phyloP scores from a whole-genome alignment of 2,329 filamentous ascomycete genomes.

The Leptographium procerum region DNA sequence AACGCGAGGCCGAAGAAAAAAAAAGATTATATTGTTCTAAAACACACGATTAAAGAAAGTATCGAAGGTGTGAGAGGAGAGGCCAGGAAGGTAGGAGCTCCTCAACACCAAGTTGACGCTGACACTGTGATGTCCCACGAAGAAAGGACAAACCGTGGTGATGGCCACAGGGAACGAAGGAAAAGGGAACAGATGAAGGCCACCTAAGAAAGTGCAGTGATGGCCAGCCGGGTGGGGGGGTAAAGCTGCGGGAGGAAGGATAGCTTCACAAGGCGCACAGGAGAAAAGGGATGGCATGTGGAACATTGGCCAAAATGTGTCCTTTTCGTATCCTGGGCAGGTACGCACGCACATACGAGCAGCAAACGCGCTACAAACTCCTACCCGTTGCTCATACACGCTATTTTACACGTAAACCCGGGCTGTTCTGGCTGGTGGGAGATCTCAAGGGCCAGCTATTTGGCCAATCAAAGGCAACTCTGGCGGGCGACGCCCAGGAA shows the following conservation, averaged over 20 bases:
- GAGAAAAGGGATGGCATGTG: background rate
- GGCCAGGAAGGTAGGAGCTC: background rate
- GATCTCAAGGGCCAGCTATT: background rate
- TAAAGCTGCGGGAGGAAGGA: background rate
- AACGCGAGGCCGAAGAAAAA: background rate
- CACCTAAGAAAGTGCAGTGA: background rate
- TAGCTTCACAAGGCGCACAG: conserved; percentile 1
- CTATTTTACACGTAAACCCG: background rate
- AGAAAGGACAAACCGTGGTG: background rate
- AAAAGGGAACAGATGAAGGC: background rate
- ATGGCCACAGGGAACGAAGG: background rate
- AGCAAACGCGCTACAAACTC: background rate
- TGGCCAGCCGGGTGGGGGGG: background rate
- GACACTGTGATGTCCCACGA: background rate
- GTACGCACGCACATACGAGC: too few relatives aligned
- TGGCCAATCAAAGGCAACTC: background rate
- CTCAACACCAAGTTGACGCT: background rate
- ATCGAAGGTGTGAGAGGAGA: background rate
- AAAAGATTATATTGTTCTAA: background rate
- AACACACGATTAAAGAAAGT: background rate
- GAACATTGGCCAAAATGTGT: conserved; percentile 3
- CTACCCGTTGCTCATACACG: background rate
- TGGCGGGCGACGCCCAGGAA: background rate
- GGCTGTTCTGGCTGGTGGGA: background rate
- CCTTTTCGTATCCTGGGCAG: background rate